phyloP scores from a whole-genome alignment of 2,329 filamentous ascomycete species.

The Ophiostoma australiae region DNA sequence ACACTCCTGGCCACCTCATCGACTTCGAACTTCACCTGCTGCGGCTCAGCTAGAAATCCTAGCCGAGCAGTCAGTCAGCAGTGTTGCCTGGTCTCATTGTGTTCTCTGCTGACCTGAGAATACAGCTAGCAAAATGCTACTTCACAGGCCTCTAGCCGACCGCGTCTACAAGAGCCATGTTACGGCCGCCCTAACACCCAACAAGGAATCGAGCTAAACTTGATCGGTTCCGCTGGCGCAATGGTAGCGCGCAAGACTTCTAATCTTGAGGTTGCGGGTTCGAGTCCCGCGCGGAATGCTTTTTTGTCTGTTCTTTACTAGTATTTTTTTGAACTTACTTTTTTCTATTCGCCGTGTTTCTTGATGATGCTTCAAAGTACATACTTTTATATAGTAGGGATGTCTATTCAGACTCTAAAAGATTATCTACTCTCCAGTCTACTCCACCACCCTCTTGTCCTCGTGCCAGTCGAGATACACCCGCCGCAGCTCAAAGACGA shows the following conservation, averaged over 20 bases:
- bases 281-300: constrained; percentile 17
- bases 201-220: constrained; percentile 15
- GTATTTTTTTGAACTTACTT: neutral
- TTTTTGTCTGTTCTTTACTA: neutral
- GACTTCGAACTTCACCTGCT: too few relatives aligned
- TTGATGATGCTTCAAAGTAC: neutral
- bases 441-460: neutral
- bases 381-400: neutral
- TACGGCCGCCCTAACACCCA: neutral
- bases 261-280: constrained; percentile 17
- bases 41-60: too few relatives aligned
- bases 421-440: neutral
- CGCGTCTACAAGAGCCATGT: neutral
- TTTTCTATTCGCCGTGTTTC: neutral
- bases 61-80: too few relatives aligned
- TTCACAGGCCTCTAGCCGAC: neutral
- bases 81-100: too few relatives aligned
- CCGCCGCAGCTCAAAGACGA: constrained; percentile 75
- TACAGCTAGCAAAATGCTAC: too few relatives aligned
- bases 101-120: too few relatives aligned
- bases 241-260: constrained; percentile 18
- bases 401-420: neutral
- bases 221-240: constrained; percentile 17
- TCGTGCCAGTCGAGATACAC: constrained; percentile 45
- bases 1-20: too few relatives aligned